A percentile compares a stretch with the other conserved stretches of the same genome.
These are phyloP conservation scores for Amanita inopinata DNA, from an alignment of 768 basidiomycete species.

Conservation along the genomic window DNA sequence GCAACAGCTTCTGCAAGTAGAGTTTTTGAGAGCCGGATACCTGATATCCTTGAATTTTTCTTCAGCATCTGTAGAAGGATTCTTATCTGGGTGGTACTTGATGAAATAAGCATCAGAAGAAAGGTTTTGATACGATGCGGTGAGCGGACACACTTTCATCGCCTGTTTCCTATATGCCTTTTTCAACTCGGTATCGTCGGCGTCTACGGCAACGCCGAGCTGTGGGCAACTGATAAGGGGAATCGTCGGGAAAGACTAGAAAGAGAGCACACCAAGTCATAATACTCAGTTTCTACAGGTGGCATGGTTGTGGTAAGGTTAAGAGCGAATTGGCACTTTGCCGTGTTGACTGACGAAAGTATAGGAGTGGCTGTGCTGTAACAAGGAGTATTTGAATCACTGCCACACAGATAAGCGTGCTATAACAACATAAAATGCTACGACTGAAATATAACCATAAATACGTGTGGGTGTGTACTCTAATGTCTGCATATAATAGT, in stretches of 20 bases:
- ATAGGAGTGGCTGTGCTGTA: slow-evolving; percentile 6
- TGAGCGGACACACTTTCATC: slow-evolving; percentile 58
- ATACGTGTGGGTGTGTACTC: background rate
- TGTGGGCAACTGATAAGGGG: slow-evolving; percentile 17
- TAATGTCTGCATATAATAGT: background rate
- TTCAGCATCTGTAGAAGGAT: slow-evolving; percentile 84
- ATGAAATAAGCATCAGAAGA: slow-evolving; percentile 5
- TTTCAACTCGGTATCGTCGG: slow-evolving; percentile 75
- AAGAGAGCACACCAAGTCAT: slow-evolving; percentile 56
- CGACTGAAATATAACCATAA: background rate
- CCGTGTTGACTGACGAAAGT: no score
- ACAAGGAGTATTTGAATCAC: background rate
- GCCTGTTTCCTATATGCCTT: slow-evolving; percentile 93
- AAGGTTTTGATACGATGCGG: background rate
- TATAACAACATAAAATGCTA: no score
- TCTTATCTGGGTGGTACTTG: slow-evolving; percentile 94
- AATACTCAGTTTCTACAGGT: slow-evolving; percentile 88
- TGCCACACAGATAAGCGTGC: no score
- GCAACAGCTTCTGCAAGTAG: background rate
- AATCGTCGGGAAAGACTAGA: background rate
- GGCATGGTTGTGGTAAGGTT: slow-evolving; percentile 40
- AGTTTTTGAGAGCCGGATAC: slow-evolving; percentile 22
- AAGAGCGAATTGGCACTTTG: no score
- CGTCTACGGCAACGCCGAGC: slow-evolving; percentile 67
- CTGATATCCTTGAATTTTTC: slow-evolving; percentile 97